These are phyloP conservation scores for Cercospora sp. DNA, from an alignment of 2,329 filamentous ascomycete species.

Conservation along the genomic window DNA sequence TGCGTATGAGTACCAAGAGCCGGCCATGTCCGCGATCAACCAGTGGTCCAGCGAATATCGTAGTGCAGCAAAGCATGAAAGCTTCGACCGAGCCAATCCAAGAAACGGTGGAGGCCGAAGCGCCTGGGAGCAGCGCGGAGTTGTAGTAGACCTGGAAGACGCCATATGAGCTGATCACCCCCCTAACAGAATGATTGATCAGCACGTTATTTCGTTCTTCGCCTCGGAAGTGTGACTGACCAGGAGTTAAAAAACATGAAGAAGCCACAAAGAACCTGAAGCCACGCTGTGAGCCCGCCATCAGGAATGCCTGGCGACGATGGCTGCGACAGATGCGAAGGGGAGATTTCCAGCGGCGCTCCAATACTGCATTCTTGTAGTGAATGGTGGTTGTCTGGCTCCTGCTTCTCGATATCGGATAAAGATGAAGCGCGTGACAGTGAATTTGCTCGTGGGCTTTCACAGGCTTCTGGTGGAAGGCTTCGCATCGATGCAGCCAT, in stretches of 20 bases:
- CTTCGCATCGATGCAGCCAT: neutral
- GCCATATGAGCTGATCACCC: constrained; percentile 43
- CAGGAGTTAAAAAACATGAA: constrained; percentile 51
- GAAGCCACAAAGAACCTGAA: constrained; percentile 49
- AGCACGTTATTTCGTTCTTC: neutral
- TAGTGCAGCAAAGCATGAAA: constrained; percentile 52
- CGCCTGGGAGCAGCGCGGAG: constrained; percentile 37
- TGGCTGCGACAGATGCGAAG: constrained; percentile 29
- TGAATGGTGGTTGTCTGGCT: neutral
- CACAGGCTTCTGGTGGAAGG: neutral
- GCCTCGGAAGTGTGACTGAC: neutral
- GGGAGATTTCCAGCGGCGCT: constrained; percentile 27
- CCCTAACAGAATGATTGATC: neutral
- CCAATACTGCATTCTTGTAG: constrained; percentile 19
- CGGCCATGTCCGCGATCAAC: constrained; percentile 53
- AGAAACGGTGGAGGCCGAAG: constrained; percentile 40
- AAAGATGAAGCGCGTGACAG: constrained; percentile 20
- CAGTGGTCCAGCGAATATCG: constrained; percentile 52
- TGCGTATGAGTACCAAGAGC: constrained; percentile 43
- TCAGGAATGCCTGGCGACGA: constrained; percentile 38
- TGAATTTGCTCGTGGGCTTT: neutral
- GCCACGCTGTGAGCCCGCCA: constrained; percentile 48
- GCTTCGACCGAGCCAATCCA: constrained; percentile 55
- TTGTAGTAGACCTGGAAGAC: constrained; percentile 52
- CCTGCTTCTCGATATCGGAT: constrained; percentile 23